Conservation (phyloP, 2,329 filamentous ascomycete species). For the Akanthomyces muscarius region DNA sequence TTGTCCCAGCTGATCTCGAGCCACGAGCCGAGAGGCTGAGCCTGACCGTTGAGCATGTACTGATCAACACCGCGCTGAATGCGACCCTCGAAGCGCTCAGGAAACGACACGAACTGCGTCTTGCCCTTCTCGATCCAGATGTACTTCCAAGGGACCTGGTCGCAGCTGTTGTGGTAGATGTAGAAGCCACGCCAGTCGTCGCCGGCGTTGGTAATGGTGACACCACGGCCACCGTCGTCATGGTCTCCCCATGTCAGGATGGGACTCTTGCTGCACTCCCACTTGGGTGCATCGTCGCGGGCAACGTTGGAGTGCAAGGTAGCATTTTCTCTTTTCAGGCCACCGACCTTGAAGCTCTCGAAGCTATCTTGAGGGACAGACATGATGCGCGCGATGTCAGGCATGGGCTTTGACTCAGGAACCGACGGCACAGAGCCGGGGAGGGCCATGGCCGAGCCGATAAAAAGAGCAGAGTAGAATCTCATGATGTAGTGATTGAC, state of each 20-base stretch:
- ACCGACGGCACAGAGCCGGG: neutral
- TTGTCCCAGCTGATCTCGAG: slow-evolving; percentile 26
- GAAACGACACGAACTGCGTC: slow-evolving; percentile 26
- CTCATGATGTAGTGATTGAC: neutral
- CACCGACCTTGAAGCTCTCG: slow-evolving; percentile 10
- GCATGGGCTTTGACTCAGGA: neutral
- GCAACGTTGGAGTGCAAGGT: neutral
- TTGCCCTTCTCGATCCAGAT: slow-evolving; percentile 23
- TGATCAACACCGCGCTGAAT: slow-evolving; percentile 25
- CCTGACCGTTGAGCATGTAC: slow-evolving; percentile 24
- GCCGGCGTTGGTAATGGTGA: slow-evolving; percentile 13
- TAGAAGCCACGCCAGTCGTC: slow-evolving; percentile 16
- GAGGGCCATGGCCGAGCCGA: neutral
- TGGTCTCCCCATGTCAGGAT: slow-evolving; percentile 15
- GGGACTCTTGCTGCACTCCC: slow-evolving; percentile 4
- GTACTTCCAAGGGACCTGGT: slow-evolving; percentile 26
- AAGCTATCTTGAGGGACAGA: slow-evolving; percentile 9
- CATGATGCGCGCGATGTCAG: slow-evolving; percentile 14
- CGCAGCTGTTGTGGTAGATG: slow-evolving; percentile 27
- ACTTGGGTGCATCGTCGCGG: neutral
- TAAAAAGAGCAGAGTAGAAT: neutral
- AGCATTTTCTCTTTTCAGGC: neutral
- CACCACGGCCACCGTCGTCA: slow-evolving; percentile 11
- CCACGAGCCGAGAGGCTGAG: slow-evolving; percentile 26
- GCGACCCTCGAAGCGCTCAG: slow-evolving; percentile 25